phyloP scores from a whole-genome alignment of 129 eudicot species.

The Artemisia argyi region DNA sequence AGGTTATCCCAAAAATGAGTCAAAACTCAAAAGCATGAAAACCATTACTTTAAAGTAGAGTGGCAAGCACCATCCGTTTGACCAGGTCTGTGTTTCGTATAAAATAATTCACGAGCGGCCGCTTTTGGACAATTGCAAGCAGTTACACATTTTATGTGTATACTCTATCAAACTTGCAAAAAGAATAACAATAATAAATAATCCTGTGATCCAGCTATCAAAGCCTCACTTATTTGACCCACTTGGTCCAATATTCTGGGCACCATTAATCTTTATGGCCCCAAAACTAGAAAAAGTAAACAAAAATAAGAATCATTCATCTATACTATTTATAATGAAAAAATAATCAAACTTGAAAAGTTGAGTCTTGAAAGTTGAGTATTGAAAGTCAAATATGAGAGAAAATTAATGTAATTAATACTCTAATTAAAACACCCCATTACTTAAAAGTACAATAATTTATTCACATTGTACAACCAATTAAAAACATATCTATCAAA shows the following conservation, averaged over 20 bases:
- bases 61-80: constrained; percentile 23
- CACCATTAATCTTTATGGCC: background rate
- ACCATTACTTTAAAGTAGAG: constrained; percentile 23
- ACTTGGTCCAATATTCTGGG: background rate
- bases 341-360: no score
- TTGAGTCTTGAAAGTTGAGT: no score
- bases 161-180: constrained; percentile 12
- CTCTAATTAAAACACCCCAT: no score
- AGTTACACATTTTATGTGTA: constrained; percentile 13
- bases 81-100: constrained; percentile 13
- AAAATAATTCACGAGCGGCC: constrained; percentile 23
- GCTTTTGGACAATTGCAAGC: constrained; percentile 18
- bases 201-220: constrained; percentile 2
- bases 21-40: constrained; percentile 27
- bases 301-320: background rate
- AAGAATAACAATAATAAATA: background rate
- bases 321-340: no score
- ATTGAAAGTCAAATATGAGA: no score
- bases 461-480: no score
- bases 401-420: no score
- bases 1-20: constrained; percentile 14
- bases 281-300: background rate
- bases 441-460: no score
- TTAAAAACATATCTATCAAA: no score
- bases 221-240: constrained; percentile 29